Base-by-base conservation (phyloP, 371 early-diverging fungal genomes). In the Lichtheimia ramosa region DNA sequence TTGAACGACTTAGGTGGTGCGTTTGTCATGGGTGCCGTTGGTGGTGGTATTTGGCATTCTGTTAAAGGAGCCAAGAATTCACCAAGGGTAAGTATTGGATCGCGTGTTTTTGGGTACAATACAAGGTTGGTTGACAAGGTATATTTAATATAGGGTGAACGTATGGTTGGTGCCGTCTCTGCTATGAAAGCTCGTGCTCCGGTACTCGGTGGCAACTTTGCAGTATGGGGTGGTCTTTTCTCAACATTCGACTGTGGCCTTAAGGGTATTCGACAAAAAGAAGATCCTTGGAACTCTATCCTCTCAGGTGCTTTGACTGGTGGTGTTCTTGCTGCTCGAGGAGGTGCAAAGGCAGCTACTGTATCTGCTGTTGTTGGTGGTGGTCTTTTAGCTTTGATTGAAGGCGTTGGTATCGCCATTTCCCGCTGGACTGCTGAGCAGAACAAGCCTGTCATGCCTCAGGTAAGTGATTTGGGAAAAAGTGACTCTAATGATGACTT, bases 181-280 rank as follows among this genome's bases (percentile, higher is more conserved):
- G 86, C 96, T 8, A 88, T 98, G 77, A 95, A 97, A 72, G 89
- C 94, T 43, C 90, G 97, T 54, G 96, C 96, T 2, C 99, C 99
- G 39, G 92, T 96, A 39, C 74, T 93, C 40, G 97, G 95, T 52
- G 98, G 96, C 52, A 96, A 96, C 83, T 98, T 98, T 81, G 98
- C 97, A 7, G 96, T 95, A 15, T 98, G 99, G 99, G 96, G 96
- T 70, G 96, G 96, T 58, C 83, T 97, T 59, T 98, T 97, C 74
- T 92, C 92, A 56, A 90, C 98, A 14, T 94, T 94, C 63, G 99
- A 98, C 73, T 98, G 99, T 78, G 89, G 87, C 51, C 75, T 98
- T 52, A 93, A 91, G 68, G 89, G 89, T 60, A 75, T 95, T 51
- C 83, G 98, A 71, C 92, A 92, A 67, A 97, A 96, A 87, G 97